Evolutionary conservation across 495 filamentous ascomycete genomes (phyloP), one percentile per base, ranked within the genome.

Genomic region (Annulohypoxylon bovei): DNA sequence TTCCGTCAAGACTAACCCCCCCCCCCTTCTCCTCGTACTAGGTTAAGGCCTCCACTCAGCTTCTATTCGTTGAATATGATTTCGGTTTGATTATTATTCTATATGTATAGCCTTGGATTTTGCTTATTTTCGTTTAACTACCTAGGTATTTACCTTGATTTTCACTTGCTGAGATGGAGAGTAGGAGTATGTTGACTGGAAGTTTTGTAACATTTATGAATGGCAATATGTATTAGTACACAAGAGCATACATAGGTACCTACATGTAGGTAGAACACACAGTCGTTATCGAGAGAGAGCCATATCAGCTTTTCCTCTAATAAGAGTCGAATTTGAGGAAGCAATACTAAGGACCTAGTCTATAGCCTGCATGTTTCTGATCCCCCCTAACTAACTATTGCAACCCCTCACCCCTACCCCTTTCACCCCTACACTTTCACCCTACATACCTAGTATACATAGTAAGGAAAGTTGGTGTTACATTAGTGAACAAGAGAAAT

Each of bases 51-150:
- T 16, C n/a, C 28, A 33, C 28, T 32, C 49, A 28, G 49, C 49
- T 53, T 53, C 49, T 53, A 53, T 53, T 53, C 49, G 27, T 53
- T 33, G 49, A 28, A 18, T 27, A 53, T 20, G 25, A 18, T 20
- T 53, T 32, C 27, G 33, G 25, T 27, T 32, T 53, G 27, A 53
- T 20, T 14, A 32, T 16, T 30, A 27, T 49, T 53, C 28, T 33
- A 33, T 33, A 6, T 50, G 46, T 50, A 28, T 50, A 22, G 9
- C 4, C 23, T 28, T 20, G 3, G 39, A 16, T 20, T 49, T 27
- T 3, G 4, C 4, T 53, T 22, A 14, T 11, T 53, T 52, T 4
- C 11, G 6, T 28, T 20, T 33, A 20, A 20, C n/a, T n/a, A 30
- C 25, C 28, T 32, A 18, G 28, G 9, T 27, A 27, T 25, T 9